These are phyloP conservation scores for Suillus clintonianus DNA, from an alignment of 768 basidiomycete species.

Conservation along the genomic window DNA sequence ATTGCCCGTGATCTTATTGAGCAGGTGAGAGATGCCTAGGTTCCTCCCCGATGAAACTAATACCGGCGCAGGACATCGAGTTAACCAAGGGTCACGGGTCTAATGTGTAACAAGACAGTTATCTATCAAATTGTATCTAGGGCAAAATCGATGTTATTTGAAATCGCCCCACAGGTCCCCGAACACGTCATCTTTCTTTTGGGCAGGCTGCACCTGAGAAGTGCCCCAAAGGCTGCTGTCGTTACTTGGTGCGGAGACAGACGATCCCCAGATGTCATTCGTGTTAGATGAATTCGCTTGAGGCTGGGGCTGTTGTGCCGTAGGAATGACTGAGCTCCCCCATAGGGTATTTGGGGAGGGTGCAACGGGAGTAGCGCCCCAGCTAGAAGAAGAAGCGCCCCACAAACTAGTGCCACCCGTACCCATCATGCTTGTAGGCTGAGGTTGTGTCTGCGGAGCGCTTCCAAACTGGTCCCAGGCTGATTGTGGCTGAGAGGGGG, in stretches of 20 bases:
- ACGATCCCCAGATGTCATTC: conserved; percentile 61
- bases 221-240: conserved; percentile 35
- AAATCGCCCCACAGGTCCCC: conserved; percentile 85
- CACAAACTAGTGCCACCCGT: conserved; percentile 56
- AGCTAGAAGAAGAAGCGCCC: conserved; percentile 70
- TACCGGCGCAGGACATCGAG: not conserved
- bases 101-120: not conserved
- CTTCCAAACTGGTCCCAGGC: conserved; percentile 29
- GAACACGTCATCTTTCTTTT: conserved; percentile 78
- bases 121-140: conserved; percentile 7
- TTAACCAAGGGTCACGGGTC: not conserved
- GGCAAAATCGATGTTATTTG: conserved; percentile 45
- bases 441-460: conserved; percentile 24
- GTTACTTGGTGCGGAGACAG: conserved; percentile 23
- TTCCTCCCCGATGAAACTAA: not conserved
- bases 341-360: conserved; percentile 35
- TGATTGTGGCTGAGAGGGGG: conserved; percentile 21
- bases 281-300: conserved; percentile 33
- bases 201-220: conserved; percentile 30
- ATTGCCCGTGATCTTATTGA: conserved; percentile 76
- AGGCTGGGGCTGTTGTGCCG: conserved; percentile 25
- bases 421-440: conserved; percentile 55
- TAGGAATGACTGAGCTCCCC: conserved; percentile 24
- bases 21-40: conserved; percentile 48
- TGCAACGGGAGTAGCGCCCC: conserved; percentile 43